Evolutionary conservation across 2,329 filamentous ascomycete species (phyloP).

Genomic region (Hypoxylon sp.): DNA sequence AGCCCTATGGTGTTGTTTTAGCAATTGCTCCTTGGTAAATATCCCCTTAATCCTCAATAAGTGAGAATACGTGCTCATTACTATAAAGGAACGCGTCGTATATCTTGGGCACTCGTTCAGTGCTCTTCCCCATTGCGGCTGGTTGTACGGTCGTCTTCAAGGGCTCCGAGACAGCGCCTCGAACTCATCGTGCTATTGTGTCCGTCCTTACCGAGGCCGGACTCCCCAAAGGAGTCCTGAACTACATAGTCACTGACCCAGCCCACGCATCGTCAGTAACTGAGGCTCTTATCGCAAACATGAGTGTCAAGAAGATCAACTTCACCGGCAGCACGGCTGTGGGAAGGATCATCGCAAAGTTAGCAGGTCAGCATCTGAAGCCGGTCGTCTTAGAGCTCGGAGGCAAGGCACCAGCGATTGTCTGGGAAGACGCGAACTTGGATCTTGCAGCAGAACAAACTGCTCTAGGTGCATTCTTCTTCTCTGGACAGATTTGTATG

Average conservation of each 20-base stretch:
- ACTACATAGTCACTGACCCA: slow-evolving; percentile 71
- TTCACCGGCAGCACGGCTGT: slow-evolving; percentile 77
- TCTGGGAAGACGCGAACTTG: slow-evolving; percentile 76
- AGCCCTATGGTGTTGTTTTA: slow-evolving; percentile 75
- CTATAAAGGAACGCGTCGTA: slow-evolving; percentile 58
- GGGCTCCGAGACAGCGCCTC: slow-evolving; percentile 70
- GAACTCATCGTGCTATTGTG: slow-evolving; percentile 68
- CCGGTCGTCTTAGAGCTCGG: slow-evolving; percentile 77
- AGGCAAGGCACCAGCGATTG: slow-evolving; percentile 75
- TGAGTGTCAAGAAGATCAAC: slow-evolving; percentile 74
- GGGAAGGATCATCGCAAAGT: slow-evolving; percentile 72
- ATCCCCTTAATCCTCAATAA: neutral
- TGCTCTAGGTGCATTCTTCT: slow-evolving; percentile 70
- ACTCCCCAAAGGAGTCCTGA: slow-evolving; percentile 73
- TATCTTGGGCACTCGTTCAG: slow-evolving; percentile 58
- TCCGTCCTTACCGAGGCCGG: slow-evolving; percentile 72
- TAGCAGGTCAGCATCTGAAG: slow-evolving; percentile 75
- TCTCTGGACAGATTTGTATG: slow-evolving; percentile 78
- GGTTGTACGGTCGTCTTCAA: slow-evolving; percentile 76
- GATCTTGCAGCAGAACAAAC: slow-evolving; percentile 71
- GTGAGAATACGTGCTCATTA: slow-evolving; percentile 23
- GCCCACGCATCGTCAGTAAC: slow-evolving; percentile 71
- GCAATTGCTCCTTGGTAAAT: slow-evolving; percentile 75
- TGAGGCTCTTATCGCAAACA: slow-evolving; percentile 71
- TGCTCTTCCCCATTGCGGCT: slow-evolving; percentile 71